Base-by-base conservation (phyloP, 1,284 basidiomycete species). In the Boletus subluridellus region DNA sequence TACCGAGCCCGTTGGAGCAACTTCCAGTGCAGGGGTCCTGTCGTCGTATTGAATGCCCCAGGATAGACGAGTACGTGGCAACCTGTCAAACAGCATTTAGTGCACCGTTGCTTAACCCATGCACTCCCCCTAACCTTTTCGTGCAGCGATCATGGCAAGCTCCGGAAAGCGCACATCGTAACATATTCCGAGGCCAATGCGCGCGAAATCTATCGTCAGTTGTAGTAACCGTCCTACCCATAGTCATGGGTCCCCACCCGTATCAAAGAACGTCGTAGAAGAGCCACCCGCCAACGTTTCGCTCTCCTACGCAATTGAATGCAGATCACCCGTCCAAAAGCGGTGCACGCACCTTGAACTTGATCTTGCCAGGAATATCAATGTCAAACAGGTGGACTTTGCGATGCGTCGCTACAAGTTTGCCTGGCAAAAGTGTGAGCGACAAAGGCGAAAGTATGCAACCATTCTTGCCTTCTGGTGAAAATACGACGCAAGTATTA, bases 351-450 rank as follows among this genome's bases (percentile, higher is more conserved):
- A 90, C 94, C 80, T 96, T 96, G 85, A 99, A 99, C 5, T 79
- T 94, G 75, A 99, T 98, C 73, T 93, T 90, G 21, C 96, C 96
- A 0, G 95, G 95, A 56, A 98, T 96, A 71, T 99, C 93, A 61
- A 99, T 98, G 73, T 99, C 96, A 71, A 99, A 99, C 10, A 99
- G 79, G 71, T 99, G 97, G 2, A 99, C 84, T 75, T 99, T 98
- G 55, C 96, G 86, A 73, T 98, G 94, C 39, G 85, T 85, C 0
- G 92, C 90, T 32, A 99, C 85, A 44, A 98, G 82, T 52, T 90
- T 85, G 14, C 93, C 93, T 93, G 39, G 37, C 0, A 3, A 54
- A 45, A 42, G 41, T 44, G 45, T 57, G 17, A 66, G 42, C n/a
- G n/a, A 50, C 26, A 32, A 45, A n/a, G 11, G 49, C 7, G n/a